Evolutionary conservation across 2,329 filamentous ascomycete species (phyloP).

Genomic region (Aspergillus novoparasiticus): DNA sequence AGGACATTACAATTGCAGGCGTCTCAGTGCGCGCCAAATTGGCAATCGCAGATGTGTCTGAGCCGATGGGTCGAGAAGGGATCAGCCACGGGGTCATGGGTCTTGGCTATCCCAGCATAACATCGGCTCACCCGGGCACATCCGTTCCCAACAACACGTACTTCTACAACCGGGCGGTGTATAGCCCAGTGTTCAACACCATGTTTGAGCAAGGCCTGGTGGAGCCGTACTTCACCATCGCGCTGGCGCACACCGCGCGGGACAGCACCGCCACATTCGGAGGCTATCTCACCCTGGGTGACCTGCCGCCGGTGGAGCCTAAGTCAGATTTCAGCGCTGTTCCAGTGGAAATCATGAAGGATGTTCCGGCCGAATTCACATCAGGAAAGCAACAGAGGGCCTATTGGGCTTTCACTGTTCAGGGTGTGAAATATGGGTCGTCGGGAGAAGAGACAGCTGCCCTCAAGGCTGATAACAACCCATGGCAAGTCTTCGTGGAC

Average conservation of each 20-base stretch:
- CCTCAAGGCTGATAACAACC: slow-evolving; percentile 28
- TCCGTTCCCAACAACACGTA: slow-evolving; percentile 23
- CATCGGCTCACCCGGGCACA: slow-evolving; percentile 38
- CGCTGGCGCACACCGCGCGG: slow-evolving; percentile 41
- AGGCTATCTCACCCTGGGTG: slow-evolving; percentile 54
- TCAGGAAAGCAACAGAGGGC: slow-evolving; percentile 26
- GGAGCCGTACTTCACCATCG: slow-evolving; percentile 53
- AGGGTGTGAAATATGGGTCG: not conserved
- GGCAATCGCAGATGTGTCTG: slow-evolving; percentile 48
- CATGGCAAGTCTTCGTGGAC: slow-evolving; percentile 48
- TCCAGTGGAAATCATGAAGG: slow-evolving; percentile 38
- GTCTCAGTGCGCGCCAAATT: slow-evolving; percentile 43
- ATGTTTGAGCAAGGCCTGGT: slow-evolving; percentile 50
- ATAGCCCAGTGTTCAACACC: slow-evolving; percentile 55
- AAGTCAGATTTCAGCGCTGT: slow-evolving; percentile 35
- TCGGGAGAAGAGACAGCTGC: slow-evolving; percentile 5
- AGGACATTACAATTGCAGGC: slow-evolving; percentile 26
- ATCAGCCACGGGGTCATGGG: slow-evolving; percentile 54
- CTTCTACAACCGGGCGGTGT: slow-evolving; percentile 34
- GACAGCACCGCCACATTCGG: slow-evolving; percentile 28
- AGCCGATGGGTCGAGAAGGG: slow-evolving; percentile 47
- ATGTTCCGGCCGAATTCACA: slow-evolving; percentile 27
- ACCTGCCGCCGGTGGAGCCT: slow-evolving; percentile 49
- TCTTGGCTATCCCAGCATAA: slow-evolving; percentile 54
- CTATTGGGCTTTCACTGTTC: slow-evolving; percentile 42